Evolutionary conservation across 192 early-diverging fungal genomes (phyloP).

Genomic region (Mortierella claussenii): DNA sequence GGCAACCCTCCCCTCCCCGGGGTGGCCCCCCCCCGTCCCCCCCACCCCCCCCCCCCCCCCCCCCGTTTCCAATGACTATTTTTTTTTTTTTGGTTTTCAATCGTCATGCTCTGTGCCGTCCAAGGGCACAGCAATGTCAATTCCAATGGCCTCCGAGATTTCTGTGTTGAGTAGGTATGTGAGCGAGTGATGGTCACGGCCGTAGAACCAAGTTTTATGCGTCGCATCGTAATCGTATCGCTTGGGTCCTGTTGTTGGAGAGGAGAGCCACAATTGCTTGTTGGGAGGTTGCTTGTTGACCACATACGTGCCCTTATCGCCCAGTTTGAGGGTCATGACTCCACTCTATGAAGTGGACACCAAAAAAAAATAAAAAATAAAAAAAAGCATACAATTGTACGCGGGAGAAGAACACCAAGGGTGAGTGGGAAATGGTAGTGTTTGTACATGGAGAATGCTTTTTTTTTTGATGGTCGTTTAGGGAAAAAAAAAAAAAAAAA

Average conservation of each 20-base stretch:
- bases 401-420: too few species aligned
- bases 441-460: not conserved
- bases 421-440: too few species aligned
- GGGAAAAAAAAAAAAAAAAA: not conserved
- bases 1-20: too few species aligned
- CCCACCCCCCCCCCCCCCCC: too few species aligned
- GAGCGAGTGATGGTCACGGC: conserved; percentile 74
- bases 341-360: conserved; percentile 69
- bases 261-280: conserved; percentile 98
- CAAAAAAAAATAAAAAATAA: too few species aligned
- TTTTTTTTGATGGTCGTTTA: not conserved
- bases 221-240: conserved; percentile 78
- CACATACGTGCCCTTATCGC: conserved; percentile 87
- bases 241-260: conserved; percentile 89
- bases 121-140: conserved; percentile 57
- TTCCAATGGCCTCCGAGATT: conserved; percentile 63
- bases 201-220: conserved; percentile 80
- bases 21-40: too few species aligned
- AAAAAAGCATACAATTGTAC: too few species aligned
- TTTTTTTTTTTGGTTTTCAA: not conserved
- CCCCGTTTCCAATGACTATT: too few species aligned
- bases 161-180: conserved; percentile 76
- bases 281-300: conserved; percentile 99
- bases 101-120: conserved; percentile 6
- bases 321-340: conserved; percentile 89